phyloP scores from a whole-genome alignment of 169 alveolate species.

The Plasmodium blacklocki region DNA sequence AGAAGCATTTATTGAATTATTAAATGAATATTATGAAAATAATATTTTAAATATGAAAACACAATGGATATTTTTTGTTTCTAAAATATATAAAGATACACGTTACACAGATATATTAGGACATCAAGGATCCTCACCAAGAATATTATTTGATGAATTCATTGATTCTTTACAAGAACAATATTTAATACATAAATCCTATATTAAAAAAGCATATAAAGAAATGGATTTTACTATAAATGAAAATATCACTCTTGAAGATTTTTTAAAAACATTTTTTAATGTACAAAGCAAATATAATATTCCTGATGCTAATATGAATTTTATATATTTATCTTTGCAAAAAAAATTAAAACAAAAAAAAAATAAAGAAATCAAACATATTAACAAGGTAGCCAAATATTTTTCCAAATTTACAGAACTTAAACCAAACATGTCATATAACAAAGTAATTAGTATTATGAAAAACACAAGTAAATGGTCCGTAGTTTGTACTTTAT shows the following conservation, averaged over 20 bases:
- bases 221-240: constrained; percentile 42
- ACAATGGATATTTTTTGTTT: constrained; percentile 71
- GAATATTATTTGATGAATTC: constrained; percentile 77
- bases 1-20: constrained; percentile 81
- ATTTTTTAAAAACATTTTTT: constrained; percentile 34
- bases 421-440: constrained; percentile 66
- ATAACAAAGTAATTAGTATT: constrained; percentile 54
- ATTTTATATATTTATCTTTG: constrained; percentile 55
- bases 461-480: constrained; percentile 65
- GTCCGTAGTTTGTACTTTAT: constrained; percentile 41
- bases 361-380: constrained; percentile 39
- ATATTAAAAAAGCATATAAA: constrained; percentile 38
- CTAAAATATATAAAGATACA: constrained; percentile 72
- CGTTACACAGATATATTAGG: constrained; percentile 77
- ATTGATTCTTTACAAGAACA: constrained; percentile 72
- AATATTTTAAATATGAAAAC: constrained; percentile 68
- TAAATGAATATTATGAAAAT: constrained; percentile 79
- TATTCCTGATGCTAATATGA: constrained; percentile 55
- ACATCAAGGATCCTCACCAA: constrained; percentile 79
- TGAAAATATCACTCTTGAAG: constrained; percentile 70
- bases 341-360: constrained; percentile 69
- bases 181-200: constrained; percentile 65
- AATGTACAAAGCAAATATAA: constrained; percentile 52
- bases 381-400: constrained; percentile 72
- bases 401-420: constrained; percentile 42